Evolutionary conservation across 352 stramenopile species (phyloP).

Genomic region (Peronospora destructor): DNA sequence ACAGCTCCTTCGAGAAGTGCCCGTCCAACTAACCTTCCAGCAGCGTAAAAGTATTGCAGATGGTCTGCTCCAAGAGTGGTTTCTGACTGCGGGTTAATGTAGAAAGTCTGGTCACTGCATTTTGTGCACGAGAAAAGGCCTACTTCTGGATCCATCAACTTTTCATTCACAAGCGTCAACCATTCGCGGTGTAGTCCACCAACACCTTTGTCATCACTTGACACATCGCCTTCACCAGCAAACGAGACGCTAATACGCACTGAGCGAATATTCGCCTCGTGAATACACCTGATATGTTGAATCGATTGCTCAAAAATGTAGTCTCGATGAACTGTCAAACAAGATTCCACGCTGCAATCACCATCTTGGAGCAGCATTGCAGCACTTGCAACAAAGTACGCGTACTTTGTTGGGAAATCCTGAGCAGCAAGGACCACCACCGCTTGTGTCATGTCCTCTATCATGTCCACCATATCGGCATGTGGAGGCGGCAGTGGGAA

Average conservation of each 20-base stretch:
- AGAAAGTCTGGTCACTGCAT: conserved; percentile 45
- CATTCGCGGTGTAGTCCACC: conserved; percentile 64
- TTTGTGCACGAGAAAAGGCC: conserved; percentile 61
- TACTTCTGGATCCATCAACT: conserved; percentile 23
- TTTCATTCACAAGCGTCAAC: conserved; percentile 47
- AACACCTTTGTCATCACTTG: conserved; percentile 41
- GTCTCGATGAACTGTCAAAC: conserved; percentile 28
- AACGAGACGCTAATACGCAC: conserved; percentile 55
- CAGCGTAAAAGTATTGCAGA: conserved; percentile 22
- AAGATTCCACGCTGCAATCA: conserved; percentile 1
- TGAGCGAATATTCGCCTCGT: conserved; percentile 22
- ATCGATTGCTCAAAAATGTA: conserved; percentile 52
- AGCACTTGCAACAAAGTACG: conserved; percentile 31
- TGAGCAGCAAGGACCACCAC: conserved; percentile 18
- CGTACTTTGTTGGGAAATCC: conserved; percentile 47
- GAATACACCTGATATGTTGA: conserved; percentile 38
- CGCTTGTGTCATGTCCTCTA: conserved; percentile 22
- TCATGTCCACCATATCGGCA: conserved; percentile 17
- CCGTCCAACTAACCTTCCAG: conserved; percentile 48
- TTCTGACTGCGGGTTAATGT: conserved; percentile 56
- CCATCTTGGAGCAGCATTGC: conserved; percentile 15
- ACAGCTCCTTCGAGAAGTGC: conserved; percentile 87
- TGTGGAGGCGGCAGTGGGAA: conserved; percentile 20
- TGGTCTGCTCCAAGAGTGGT: conserved; percentile 40
- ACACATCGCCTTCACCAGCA: conserved; percentile 42